Conservation (phyloP, 2,329 filamentous ascomycete species). For the Penicillium frequentans region DNA sequence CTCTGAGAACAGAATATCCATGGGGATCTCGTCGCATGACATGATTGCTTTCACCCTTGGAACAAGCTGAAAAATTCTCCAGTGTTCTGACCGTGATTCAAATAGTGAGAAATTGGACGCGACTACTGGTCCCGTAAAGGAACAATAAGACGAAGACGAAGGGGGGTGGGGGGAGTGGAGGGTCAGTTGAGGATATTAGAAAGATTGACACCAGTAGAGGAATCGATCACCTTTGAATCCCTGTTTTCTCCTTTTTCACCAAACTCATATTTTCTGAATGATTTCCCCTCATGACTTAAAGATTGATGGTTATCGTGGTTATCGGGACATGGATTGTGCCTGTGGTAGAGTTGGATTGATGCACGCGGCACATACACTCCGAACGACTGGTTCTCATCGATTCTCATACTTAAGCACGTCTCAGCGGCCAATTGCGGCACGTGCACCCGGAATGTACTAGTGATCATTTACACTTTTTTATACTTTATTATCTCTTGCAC, state of each 20-base stretch:
- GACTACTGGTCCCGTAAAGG: background rate
- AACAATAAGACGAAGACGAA: background rate
- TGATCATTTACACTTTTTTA: background rate
- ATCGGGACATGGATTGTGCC: background rate
- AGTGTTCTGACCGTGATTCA: background rate
- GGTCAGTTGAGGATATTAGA: background rate
- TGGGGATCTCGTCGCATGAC: constrained; percentile 11
- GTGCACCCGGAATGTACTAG: constrained; percentile 5
- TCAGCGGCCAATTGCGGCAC: constrained; percentile 16
- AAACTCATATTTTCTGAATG: background rate
- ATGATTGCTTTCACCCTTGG: background rate
- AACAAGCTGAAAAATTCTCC: background rate
- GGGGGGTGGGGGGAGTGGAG: background rate
- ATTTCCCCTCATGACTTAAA: background rate
- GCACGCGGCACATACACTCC: background rate
- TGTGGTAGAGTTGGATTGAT: background rate
- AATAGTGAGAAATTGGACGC: background rate
- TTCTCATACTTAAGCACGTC: background rate
- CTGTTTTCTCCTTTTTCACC: background rate
- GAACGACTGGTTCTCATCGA: background rate
- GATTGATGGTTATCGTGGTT: background rate
- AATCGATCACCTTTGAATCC: background rate
- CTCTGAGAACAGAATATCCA: constrained; percentile 25
- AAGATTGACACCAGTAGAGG: background rate
- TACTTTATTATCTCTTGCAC: background rate